A percentile compares a stretch with the other conserved stretches of the same genome.
Evolutionary conservation across 768 basidiomycete species (phyloP).

Genomic region (Tulasnella sp.): DNA sequence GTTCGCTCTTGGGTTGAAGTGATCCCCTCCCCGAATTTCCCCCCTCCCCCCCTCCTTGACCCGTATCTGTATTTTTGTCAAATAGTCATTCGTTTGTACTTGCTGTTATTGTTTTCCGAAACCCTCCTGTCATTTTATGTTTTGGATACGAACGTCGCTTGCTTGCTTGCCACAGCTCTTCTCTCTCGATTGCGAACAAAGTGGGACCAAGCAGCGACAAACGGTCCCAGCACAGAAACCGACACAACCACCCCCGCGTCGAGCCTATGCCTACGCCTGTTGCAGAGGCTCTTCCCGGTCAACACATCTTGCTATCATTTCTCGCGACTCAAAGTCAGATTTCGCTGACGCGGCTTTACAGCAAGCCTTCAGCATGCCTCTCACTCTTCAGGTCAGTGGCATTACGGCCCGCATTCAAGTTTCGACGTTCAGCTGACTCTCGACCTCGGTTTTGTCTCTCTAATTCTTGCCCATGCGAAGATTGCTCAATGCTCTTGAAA

Average conservation of each 20-base stretch:
- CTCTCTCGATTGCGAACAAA: neutral
- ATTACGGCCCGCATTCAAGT: constrained; percentile 12
- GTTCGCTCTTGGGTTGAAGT: constrained; percentile 11
- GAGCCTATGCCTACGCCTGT: neutral
- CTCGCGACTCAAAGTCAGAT: constrained; percentile 75
- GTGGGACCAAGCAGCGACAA: neutral
- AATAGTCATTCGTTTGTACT: neutral
- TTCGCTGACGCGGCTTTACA: constrained; percentile 72
- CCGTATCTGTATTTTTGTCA: neutral
- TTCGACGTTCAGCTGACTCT: neutral
- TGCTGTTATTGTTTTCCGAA: neutral
- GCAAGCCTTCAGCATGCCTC: constrained; percentile 81
- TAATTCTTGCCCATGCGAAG: constrained; percentile 39
- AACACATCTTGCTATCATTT: constrained; percentile 56
- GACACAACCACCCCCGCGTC: neutral
- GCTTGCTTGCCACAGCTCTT: neutral
- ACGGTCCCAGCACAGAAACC: neutral
- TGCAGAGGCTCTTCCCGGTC: neutral
- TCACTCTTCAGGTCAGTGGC: constrained; percentile 73
- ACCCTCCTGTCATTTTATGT: neutral
- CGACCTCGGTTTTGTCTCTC: neutral
- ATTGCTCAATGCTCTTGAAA: constrained; percentile 68
- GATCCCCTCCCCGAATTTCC: neutral
- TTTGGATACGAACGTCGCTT: neutral
- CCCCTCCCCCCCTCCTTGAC: neutral